phyloP scores from a whole-genome alignment of 805 yeast genomes.

The Zygosaccharomyces kombuchaensis region DNA sequence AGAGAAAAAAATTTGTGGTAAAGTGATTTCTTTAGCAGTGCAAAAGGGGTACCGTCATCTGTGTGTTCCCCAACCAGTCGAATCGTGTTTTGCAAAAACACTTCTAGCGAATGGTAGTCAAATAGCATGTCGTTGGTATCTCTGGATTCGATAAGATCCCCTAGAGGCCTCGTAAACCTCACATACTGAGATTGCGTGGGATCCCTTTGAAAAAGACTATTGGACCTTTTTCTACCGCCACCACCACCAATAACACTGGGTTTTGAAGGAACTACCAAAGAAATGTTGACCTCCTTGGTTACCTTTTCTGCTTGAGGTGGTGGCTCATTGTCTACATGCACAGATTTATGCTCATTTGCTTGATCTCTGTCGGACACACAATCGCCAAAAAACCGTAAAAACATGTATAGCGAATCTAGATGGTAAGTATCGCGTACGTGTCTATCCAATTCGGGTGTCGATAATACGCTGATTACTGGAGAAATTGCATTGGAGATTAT shows the following conservation, averaged over 20 bases:
- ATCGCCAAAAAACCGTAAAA: slow-evolving; percentile 33
- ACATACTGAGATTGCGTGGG: slow-evolving; percentile 40
- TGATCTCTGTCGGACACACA: slow-evolving; percentile 35
- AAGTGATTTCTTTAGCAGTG: slow-evolving; percentile 41
- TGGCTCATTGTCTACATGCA: not conserved
- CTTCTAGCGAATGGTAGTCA: slow-evolving; percentile 37
- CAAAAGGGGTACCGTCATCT: slow-evolving; percentile 27
- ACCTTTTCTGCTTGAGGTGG: not conserved
- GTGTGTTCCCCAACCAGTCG: slow-evolving; percentile 27
- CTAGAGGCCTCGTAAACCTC: slow-evolving; percentile 44
- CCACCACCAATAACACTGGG: slow-evolving; percentile 4
- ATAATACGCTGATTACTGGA: slow-evolving; percentile 33
- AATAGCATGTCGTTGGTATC: slow-evolving; percentile 33
- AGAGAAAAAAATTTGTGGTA: slow-evolving; percentile 57
- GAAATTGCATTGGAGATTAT: slow-evolving; percentile 33
- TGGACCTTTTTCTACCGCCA: slow-evolving; percentile 27
- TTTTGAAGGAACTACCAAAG: not conserved
- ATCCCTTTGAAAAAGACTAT: slow-evolving; percentile 33
- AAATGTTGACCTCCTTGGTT: not conserved
- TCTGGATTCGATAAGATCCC: slow-evolving; percentile 31
- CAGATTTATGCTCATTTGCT: slow-evolving; percentile 18
- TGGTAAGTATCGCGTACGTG: slow-evolving; percentile 26
- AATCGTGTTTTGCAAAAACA: slow-evolving; percentile 35
- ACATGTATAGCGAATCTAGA: slow-evolving; percentile 31
- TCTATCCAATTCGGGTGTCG: slow-evolving; percentile 28